Conservation (phyloP, 164 flowering plant species). For the Vitis rotundifolia region DNA sequence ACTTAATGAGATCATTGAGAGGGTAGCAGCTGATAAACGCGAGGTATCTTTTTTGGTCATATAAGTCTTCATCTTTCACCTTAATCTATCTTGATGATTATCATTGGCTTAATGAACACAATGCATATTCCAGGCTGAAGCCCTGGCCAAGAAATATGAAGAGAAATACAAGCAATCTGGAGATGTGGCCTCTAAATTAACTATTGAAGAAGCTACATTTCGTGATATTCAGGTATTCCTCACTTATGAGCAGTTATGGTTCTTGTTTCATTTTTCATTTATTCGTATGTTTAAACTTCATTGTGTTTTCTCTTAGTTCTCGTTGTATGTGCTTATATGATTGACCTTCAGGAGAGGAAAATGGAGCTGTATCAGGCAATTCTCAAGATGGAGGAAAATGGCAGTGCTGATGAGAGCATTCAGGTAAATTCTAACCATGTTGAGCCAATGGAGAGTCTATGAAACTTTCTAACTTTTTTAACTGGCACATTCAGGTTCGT, state of each 20-base stretch:
- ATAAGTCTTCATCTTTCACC: background rate
- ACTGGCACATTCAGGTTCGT: conserved; percentile 50
- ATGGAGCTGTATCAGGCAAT: conserved; percentile 85
- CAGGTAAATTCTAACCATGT: conserved; percentile 45
- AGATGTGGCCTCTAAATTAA: conserved; percentile 81
- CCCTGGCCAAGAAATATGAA: conserved; percentile 83
- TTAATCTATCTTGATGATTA: background rate
- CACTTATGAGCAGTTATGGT: background rate
- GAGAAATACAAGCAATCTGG: conserved; percentile 90
- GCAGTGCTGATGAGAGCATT: conserved; percentile 55
- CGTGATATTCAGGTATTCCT: conserved; percentile 82
- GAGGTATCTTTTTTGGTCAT: conserved; percentile 59
- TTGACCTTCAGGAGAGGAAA: conserved; percentile 59
- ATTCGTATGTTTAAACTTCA: background rate
- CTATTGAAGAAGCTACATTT: conserved; percentile 89
- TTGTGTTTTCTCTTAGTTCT: background rate
- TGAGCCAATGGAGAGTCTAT: background rate
- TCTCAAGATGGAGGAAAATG: conserved; percentile 80
- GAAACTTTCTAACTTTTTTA: background rate
- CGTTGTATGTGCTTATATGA: background rate
- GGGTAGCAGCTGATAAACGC: conserved; percentile 73
- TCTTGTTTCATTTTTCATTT: background rate
- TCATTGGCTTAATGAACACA: background rate
- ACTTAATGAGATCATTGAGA: conserved; percentile 84
- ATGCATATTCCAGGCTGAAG: conserved; percentile 59